Conservation (phyloP, 179 eudicot genomes). For the Monotropa hypopitys region DNA sequence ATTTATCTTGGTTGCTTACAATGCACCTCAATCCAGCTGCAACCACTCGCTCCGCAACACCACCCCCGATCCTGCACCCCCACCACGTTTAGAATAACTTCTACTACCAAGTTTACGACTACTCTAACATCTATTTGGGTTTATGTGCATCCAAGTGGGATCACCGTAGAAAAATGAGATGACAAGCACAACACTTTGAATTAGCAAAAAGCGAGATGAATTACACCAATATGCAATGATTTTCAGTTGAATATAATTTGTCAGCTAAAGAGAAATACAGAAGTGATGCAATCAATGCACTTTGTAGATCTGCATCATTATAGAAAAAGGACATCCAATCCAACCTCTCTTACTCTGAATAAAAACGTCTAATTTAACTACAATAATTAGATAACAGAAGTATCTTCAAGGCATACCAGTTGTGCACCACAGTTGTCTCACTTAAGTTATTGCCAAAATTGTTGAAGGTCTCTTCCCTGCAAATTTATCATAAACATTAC, state of each 20-base stretch:
- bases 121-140: neutral
- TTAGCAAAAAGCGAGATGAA: neutral
- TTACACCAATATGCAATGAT: neutral
- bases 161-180: neutral
- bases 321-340: neutral
- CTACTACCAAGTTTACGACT: neutral
- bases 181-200: neutral
- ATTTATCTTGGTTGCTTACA: conserved; percentile 79
- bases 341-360: neutral
- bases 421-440: conserved; percentile 71
- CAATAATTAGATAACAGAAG: neutral
- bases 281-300: neutral
- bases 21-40: conserved; percentile 79
- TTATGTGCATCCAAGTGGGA: neutral
- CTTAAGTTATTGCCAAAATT: conserved; percentile 57
- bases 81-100: neutral
- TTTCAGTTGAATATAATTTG: neutral
- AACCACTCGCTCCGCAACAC: conserved; percentile 56
- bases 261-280: neutral
- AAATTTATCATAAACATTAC: conserved; percentile 9
- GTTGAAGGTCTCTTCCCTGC: conserved; percentile 97
- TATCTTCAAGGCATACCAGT: conserved; percentile 40
- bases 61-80: conserved; percentile 57
- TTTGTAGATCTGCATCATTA: neutral
- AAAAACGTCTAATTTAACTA: neutral